phyloP scores from a whole-genome alignment of 2,329 filamentous ascomycete genomes.

The Penicillium aurantiogriseum region DNA sequence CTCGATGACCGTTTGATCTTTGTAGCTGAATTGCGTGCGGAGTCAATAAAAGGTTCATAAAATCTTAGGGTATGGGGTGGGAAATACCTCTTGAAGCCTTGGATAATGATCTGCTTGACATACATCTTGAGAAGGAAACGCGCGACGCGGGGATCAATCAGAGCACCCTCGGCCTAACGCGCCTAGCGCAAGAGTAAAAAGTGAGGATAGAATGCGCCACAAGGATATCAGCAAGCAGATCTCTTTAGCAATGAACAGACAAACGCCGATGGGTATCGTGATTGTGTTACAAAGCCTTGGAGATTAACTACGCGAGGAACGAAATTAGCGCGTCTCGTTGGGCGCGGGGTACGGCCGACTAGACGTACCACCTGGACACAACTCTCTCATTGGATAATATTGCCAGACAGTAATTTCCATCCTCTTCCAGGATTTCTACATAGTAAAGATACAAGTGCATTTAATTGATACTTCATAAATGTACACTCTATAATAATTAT shows the following conservation, averaged over 20 bases:
- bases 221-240: background rate
- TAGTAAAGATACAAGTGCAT: too few relatives aligned
- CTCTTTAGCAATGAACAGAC: constrained; percentile 3
- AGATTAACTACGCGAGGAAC: constrained; percentile 18
- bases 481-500: too few relatives aligned
- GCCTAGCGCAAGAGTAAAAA: constrained; percentile 10
- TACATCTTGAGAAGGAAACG: constrained; percentile 64
- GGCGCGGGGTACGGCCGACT: constrained; percentile 29
- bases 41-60: background rate
- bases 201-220: background rate
- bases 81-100: constrained; percentile 94
- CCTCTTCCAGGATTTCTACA: too few relatives aligned
- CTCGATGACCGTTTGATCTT: constrained; percentile 98
- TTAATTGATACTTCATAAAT: too few relatives aligned
- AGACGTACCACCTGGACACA: too few relatives aligned
- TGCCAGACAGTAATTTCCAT: too few relatives aligned
- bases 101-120: constrained; percentile 99
- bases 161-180: constrained; percentile 33
- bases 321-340: constrained; percentile 25
- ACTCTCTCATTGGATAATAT: too few relatives aligned
- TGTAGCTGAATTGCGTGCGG: constrained; percentile 66
- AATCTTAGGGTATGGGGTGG: background rate
- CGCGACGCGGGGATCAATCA: constrained; percentile 30
- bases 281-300: constrained; percentile 14
- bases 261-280: constrained; percentile 2